Evolutionary conservation across 2,329 filamentous ascomycete species (phyloP), one percentile per base, ranked within the genome.

Genomic region (Zalaria obscura): DNA sequence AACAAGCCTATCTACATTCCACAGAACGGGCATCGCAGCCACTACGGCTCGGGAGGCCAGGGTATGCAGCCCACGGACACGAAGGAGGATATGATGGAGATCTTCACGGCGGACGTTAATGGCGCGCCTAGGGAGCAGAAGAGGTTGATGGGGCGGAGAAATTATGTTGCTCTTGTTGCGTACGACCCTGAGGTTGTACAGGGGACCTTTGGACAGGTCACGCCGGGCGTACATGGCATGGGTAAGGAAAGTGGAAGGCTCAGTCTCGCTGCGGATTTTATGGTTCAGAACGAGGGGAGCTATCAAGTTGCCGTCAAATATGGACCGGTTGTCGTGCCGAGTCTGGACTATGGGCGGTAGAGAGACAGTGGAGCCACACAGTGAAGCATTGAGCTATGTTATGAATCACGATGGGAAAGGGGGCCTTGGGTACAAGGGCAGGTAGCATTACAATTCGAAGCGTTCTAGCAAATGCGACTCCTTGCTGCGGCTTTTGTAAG

Each of bases 71-170:
- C 82, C 1, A 81, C 80, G 2, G 91, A 98, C 59, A 98, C 91
- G 37, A 96, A 98, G 63, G 91, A 98, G 62, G 91, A 98, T 64
- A 98, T 98, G 91, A 93, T 98, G 83, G 91, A 98, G 67, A 93
- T 98, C 50, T 98, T 98, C 73, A 86, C 91, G 54, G 84, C 81
- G 5, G 91, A 98, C 53, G 86, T 91, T 10, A 85, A 80, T 41
- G 89, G 91, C n/a, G 69, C 76, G 31, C 70, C 78, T 1, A 73
- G 88, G 37, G 89, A 95, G 60, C 88, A 88, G 66, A 38, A 43
- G 31, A 83, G 89, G 55, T 73, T 98, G 40, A 98, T 98, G 87
- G 86, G 82, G 1, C 72, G 89, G 35, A 72, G 91, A 44, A 96
- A 95, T 57, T 98, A 96, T 56, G 79, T 89, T 8, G 86, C 89